phyloP scores from a whole-genome alignment of 1,284 basidiomycete species.

The Moniliella sp. region DNA sequence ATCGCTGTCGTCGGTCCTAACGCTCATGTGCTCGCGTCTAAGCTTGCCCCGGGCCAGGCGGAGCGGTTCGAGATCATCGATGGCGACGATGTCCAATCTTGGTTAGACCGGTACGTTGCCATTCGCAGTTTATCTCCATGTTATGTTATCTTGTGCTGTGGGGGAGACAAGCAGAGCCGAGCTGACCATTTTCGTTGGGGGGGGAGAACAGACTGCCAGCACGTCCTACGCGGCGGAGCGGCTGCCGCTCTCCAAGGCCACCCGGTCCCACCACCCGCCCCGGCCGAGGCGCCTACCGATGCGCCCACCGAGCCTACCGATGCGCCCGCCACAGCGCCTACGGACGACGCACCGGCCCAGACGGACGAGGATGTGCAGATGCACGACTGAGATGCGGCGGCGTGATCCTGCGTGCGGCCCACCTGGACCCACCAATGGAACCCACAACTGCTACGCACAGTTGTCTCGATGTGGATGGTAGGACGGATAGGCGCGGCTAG shows the following conservation, averaged over 20 bases:
- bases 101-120: constrained; percentile 12
- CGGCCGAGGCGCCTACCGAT: background rate
- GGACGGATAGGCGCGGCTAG: too few species aligned
- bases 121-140: background rate
- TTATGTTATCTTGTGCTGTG: background rate
- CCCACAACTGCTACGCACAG: too few species aligned
- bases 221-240: constrained; percentile 1
- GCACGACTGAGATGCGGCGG: background rate
- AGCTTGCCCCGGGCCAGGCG: constrained; percentile 11
- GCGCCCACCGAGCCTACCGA: constrained; percentile 1
- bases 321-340: constrained; percentile 1
- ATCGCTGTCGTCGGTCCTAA: constrained; percentile 28
- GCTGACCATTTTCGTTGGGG: constrained; percentile 1
- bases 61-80: constrained; percentile 27
- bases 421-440: too few species aligned
- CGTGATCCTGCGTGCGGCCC: too few species aligned
- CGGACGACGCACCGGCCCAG: background rate
- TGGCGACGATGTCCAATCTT: constrained; percentile 18
- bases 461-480: too few species aligned
- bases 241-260: too few species aligned
- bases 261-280: too few species aligned
- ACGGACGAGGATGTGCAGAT: constrained; percentile 1
- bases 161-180: too few species aligned
- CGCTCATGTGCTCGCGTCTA: constrained; percentile 20
- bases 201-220: constrained; percentile 3